phyloP scores from a whole-genome alignment of 257 asterid genomes.

The Penstemon newberryi region DNA sequence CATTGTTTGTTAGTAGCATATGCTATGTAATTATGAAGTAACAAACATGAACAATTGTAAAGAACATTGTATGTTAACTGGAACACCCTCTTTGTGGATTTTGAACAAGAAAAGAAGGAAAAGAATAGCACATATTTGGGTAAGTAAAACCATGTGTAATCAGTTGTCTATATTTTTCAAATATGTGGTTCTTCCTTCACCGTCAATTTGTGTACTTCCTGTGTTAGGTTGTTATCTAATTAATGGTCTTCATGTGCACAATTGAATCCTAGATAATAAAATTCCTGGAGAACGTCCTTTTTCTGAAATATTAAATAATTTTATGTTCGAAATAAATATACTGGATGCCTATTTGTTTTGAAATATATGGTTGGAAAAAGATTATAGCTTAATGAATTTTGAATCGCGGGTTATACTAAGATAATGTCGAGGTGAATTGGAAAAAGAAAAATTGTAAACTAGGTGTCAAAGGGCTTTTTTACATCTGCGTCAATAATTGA shows the following conservation, averaged over 20 bases:
- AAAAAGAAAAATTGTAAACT: neutral
- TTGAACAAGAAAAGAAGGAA: neutral
- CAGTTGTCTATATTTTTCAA: neutral
- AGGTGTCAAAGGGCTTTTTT: neutral
- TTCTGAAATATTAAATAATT: too few relatives aligned
- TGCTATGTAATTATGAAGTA: neutral
- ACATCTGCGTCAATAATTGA: too few relatives aligned
- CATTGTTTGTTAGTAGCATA: neutral
- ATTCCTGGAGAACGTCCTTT: too few relatives aligned
- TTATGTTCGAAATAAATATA: too few relatives aligned
- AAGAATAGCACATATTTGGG: neutral
- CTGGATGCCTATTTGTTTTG: neutral
- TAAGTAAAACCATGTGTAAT: neutral
- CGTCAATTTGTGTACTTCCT: neutral
- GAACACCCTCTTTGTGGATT: neutral
- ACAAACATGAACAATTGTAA: neutral
- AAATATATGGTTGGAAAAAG: neutral
- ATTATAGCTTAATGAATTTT: neutral
- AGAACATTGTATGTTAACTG: neutral
- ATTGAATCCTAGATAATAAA: too few relatives aligned
- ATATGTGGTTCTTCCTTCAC: neutral
- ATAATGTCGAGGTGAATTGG: neutral
- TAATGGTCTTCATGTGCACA: neutral
- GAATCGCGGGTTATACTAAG: too few relatives aligned
- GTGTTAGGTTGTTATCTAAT: neutral